phyloP scores from a whole-genome alignment of 2,329 filamentous ascomycete species.

The Verticillium klebahnii region DNA sequence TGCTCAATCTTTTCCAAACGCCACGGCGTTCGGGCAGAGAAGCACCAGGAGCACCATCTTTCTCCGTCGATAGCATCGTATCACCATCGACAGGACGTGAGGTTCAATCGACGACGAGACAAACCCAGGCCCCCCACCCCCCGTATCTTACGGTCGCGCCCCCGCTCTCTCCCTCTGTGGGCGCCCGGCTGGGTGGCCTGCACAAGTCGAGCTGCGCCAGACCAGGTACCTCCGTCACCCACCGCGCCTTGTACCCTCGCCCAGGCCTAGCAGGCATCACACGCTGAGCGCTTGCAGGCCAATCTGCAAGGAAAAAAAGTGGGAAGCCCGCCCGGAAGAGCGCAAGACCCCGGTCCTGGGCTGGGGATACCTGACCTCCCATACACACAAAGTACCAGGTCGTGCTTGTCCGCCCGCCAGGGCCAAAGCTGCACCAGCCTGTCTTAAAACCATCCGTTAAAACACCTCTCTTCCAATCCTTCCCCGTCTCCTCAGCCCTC shows the following conservation, averaged over 20 bases:
- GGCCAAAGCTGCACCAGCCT: slow-evolving; percentile 10
- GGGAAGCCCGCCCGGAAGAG: slow-evolving; percentile 1
- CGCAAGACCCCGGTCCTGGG: neutral
- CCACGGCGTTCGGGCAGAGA: no score
- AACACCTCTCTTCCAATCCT: slow-evolving; percentile 51
- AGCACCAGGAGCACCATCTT: neutral
- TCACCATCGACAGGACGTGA: neutral
- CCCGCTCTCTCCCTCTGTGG: neutral
- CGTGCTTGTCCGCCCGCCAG: slow-evolving; percentile 3
- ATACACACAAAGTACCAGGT: slow-evolving; percentile 3
- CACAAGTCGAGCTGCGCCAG: neutral
- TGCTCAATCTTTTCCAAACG: no score
- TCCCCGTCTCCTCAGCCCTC: slow-evolving; percentile 49
- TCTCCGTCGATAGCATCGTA: neutral
- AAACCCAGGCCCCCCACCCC: neutral
- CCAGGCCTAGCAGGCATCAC: slow-evolving; percentile 3
- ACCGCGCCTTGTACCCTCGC: slow-evolving; percentile 5
- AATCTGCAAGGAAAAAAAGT: slow-evolving; percentile 12
- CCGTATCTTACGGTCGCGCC: slow-evolving; percentile 2
- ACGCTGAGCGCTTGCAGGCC: slow-evolving; percentile 9
- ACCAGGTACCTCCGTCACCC: slow-evolving; percentile 2
- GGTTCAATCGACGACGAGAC: neutral
- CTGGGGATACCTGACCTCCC: slow-evolving; percentile 3
- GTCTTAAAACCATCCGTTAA: slow-evolving; percentile 25
- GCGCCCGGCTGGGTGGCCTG: neutral